Evolutionary conservation across 306 rosid species (phyloP).

Genomic region (Casuarina equisetifolia): DNA sequence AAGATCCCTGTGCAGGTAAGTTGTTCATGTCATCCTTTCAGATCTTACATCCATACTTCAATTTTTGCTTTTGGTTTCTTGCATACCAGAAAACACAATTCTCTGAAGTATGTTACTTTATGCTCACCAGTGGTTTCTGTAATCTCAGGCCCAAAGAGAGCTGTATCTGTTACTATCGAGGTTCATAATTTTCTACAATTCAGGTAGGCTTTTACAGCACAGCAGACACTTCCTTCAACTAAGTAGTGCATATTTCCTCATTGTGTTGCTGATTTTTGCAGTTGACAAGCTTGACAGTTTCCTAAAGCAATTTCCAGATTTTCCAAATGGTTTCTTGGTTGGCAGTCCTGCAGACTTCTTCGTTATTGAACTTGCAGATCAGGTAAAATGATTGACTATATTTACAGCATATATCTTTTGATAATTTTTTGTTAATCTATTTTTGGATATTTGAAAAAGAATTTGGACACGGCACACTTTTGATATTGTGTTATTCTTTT

Average conservation of each 20-base stretch:
- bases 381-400: conserved; percentile 41
- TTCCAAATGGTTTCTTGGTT: conserved; percentile 77
- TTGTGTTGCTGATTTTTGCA: conserved; percentile 40
- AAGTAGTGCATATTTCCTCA: conserved; percentile 18
- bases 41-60: not conserved
- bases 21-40: not conserved
- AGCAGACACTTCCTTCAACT: conserved; percentile 22
- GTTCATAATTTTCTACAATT: conserved; percentile 80
- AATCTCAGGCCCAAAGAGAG: conserved; percentile 88
- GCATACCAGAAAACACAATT: not conserved
- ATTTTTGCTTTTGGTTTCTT: not conserved
- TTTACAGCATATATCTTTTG: not conserved
- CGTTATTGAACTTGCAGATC: conserved; percentile 90
- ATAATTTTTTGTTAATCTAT: not conserved
- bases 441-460: not conserved
- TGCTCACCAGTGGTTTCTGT: not conserved
- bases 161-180: conserved; percentile 85
- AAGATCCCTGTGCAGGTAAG: conserved; percentile 63
- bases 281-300: conserved; percentile 74
- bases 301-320: conserved; percentile 73
- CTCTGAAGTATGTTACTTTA: not conserved
- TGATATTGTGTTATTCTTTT: conserved; percentile 10
- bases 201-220: conserved; percentile 56
- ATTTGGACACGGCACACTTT: not conserved
- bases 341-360: conserved; percentile 87